phyloP scores from a whole-genome alignment of 805 yeast species.

The Sugiyamaella mastotermitis region DNA sequence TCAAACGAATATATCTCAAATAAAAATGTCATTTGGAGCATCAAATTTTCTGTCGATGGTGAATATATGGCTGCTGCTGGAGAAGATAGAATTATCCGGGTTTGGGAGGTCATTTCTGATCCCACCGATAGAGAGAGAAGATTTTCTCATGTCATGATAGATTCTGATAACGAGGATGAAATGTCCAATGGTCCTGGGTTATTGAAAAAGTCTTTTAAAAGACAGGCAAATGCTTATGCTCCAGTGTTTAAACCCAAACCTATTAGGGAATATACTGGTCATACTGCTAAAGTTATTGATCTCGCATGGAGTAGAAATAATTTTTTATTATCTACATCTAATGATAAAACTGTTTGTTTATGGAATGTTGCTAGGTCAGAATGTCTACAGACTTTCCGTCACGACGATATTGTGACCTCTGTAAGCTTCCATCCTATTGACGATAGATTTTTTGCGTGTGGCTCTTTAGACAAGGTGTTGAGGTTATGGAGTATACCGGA shows the following conservation, averaged over 20 bases:
- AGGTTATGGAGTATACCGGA: constrained; percentile 86
- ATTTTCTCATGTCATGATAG: neutral
- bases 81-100: constrained; percentile 56
- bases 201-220: neutral
- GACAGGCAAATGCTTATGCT: constrained; percentile 39
- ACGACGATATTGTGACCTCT: constrained; percentile 77
- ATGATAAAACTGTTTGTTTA: constrained; percentile 74
- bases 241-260: constrained; percentile 77
- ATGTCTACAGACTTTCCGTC: constrained; percentile 59
- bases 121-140: constrained; percentile 55
- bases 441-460: constrained; percentile 79
- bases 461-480: constrained; percentile 69
- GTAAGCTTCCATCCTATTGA: constrained; percentile 78
- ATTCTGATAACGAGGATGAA: neutral
- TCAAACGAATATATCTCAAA: neutral
- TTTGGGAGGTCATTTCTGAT: constrained; percentile 78
- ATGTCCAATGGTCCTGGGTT: neutral
- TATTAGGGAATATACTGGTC: constrained; percentile 54
- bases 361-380: constrained; percentile 75
- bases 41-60: constrained; percentile 75
- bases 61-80: constrained; percentile 81
- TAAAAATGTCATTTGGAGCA: constrained; percentile 56
- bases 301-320: constrained; percentile 86
- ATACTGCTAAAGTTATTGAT: constrained; percentile 62
- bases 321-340: constrained; percentile 71